Evolutionary conservation across 345 rosid genomes (phyloP), one percentile per base, ranked within the genome.

Genomic region (Camelina sativa): DNA sequence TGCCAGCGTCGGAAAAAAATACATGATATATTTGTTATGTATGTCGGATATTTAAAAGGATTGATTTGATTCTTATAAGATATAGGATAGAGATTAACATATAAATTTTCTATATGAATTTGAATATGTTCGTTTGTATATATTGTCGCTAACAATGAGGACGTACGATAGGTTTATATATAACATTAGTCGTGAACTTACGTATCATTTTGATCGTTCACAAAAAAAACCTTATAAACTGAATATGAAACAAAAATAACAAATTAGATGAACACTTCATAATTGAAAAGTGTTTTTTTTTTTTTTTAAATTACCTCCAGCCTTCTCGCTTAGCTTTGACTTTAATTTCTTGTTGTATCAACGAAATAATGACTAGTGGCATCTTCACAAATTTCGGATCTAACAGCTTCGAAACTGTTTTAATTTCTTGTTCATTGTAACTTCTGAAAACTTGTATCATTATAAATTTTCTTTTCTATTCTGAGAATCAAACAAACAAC

Each of bases 361-460:
- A 43, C 34, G 11, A 54, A 52, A 62, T 63, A 52, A 62, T 63
- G 55, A 17, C 76, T 17, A 51, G 62, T 53, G 35, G 51, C 65
- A 51, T 56, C 23, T 65, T 74, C 72, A 38, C 37, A 74, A 57
- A 48, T 65, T 74, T 74, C 66, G 78, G 72, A 66, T 74, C 71
- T 65, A 65, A 47, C 58, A 4, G 11, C 30, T 74, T 47, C 28
- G 30, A 65, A 34, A 6, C 19, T 55, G 50, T 46, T 65, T 6
- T 0, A 28, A 28, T 28, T 57, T 37, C 11, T 48, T 62, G 20
- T 56, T 65, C 58, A 57, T 34, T 57, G 17, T 22, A 55, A 6
- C 41, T 57, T 48, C 55, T 62, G 35, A 35, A 67, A 53, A 67
- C 20, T 16, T 53, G 48, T 54, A 16, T 54, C 17, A 8, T 32